These are phyloP conservation scores for Saccharomyces kudriavzevii DNA, from an alignment of 805 yeast genomes.

Conservation along the genomic window DNA sequence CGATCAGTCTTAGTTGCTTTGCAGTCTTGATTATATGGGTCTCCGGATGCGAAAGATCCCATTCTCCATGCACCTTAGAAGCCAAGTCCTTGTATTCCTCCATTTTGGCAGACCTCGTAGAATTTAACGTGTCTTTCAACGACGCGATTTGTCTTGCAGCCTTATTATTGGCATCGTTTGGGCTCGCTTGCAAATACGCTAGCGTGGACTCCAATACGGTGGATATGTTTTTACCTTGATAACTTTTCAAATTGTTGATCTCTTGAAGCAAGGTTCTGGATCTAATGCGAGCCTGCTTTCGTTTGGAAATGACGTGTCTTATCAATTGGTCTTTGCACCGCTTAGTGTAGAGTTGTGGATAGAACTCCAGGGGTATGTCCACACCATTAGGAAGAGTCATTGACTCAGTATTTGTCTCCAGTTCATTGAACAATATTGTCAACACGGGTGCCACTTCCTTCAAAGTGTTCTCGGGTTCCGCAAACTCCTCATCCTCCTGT, in stretches of 20 bases:
- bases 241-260: slow-evolving; percentile 23
- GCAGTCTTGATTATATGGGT: slow-evolving; percentile 19
- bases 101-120: slow-evolving; percentile 14
- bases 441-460: slow-evolving; percentile 22
- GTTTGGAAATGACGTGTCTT: slow-evolving; percentile 17
- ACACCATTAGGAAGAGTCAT: slow-evolving; percentile 20
- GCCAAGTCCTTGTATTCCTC: slow-evolving; percentile 23
- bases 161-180: slow-evolving; percentile 2
- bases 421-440: slow-evolving; percentile 27
- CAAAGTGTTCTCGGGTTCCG: slow-evolving; percentile 21
- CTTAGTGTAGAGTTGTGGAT: slow-evolving; percentile 28
- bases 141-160: not conserved
- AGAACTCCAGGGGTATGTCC: slow-evolving; percentile 27
- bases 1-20: slow-evolving; percentile 18
- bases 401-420: slow-evolving; percentile 22
- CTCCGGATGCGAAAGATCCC: slow-evolving; percentile 27
- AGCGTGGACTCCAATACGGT: slow-evolving; percentile 24
- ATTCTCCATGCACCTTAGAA: slow-evolving; percentile 20
- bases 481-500: slow-evolving; percentile 3
- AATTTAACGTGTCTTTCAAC: slow-evolving; percentile 7
- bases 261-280: slow-evolving; percentile 14
- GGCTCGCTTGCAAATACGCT: slow-evolving; percentile 17
- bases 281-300: slow-evolving; percentile 15
- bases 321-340: slow-evolving; percentile 22
- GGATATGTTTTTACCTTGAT: slow-evolving; percentile 26